Evolutionary conservation across 768 basidiomycete species (phyloP).

Genomic region (Tubosaeta brunneosetosa): DNA sequence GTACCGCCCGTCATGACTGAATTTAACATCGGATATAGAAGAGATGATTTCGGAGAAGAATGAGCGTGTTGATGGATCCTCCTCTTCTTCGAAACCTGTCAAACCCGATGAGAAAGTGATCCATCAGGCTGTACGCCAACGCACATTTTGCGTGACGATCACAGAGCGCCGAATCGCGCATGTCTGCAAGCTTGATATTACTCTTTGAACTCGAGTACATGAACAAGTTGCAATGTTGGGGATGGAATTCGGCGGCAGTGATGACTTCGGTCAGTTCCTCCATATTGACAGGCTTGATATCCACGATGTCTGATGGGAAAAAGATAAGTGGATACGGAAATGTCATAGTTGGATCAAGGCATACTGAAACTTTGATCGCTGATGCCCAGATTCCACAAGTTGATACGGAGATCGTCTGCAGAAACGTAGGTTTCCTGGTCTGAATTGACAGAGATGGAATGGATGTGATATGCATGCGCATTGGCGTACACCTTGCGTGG

Average conservation of each 20-base stretch:
- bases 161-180: slow-evolving; percentile 96
- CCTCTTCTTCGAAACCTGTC: slow-evolving; percentile 96
- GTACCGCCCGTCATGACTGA: slow-evolving; percentile 95
- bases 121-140: slow-evolving; percentile 27
- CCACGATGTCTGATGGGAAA: slow-evolving; percentile 79
- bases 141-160: slow-evolving; percentile 93
- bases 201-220: slow-evolving; percentile 99
- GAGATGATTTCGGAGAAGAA: slow-evolving; percentile 99
- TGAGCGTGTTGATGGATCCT: slow-evolving; percentile 93
- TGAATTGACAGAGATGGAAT: slow-evolving; percentile 98
- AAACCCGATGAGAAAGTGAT: slow-evolving; percentile 11
- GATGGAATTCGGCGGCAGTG: slow-evolving; percentile 99
- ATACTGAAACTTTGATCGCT: slow-evolving; percentile 98
- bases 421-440: slow-evolving; percentile 99
- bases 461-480: slow-evolving; percentile 99
- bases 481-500: slow-evolving; percentile 99
- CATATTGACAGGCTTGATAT: slow-evolving; percentile 99
- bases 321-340: slow-evolving; percentile 4
- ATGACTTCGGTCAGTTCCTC: slow-evolving; percentile 99
- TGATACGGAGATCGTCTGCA: slow-evolving; percentile 96
- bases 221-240: slow-evolving; percentile 94
- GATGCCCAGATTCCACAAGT: slow-evolving; percentile 98
- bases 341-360: slow-evolving; percentile 31
- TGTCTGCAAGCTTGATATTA: slow-evolving; percentile 99
- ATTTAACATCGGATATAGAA: slow-evolving; percentile 99